Percentiles rank a stretch among this genome's conserved stretches.
Evolutionary conservation across 2,329 filamentous ascomycete genomes (phyloP).

Genomic region (Cercospora sp.): DNA sequence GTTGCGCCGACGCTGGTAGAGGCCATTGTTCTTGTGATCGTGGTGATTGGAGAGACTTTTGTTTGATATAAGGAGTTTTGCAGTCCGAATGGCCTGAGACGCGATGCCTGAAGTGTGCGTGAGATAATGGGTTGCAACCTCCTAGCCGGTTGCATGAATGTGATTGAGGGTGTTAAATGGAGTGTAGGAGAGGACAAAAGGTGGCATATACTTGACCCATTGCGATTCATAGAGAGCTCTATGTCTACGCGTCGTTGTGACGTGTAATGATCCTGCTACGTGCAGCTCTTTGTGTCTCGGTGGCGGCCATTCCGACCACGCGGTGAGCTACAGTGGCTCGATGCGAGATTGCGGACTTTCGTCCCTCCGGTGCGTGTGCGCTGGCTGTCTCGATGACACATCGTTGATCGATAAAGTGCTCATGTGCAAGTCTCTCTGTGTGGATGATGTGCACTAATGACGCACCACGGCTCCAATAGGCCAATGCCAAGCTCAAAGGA

Average conservation of each 20-base stretch:
- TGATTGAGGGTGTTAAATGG: too few species aligned
- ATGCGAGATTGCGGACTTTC: neutral
- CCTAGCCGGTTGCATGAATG: neutral
- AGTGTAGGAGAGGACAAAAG: neutral
- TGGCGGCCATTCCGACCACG: neutral
- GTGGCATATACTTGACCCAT: neutral
- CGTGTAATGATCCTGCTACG: constrained; percentile 8
- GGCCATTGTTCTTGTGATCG: constrained; percentile 3
- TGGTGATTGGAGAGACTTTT: neutral
- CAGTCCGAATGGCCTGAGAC: neutral
- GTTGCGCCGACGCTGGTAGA: constrained; percentile 23
- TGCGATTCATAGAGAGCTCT: neutral
- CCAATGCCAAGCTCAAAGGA: neutral
- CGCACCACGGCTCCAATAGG: neutral
- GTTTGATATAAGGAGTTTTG: neutral
- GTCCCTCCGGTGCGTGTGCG: neutral
- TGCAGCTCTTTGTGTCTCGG: neutral
- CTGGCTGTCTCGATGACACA: neutral
- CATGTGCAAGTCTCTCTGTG: neutral
- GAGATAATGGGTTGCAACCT: neutral
- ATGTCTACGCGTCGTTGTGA: constrained; percentile 12
- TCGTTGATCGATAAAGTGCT: neutral
- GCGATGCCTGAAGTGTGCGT: neutral
- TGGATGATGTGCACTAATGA: neutral
- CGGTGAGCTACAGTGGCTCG: neutral